Base-by-base conservation (phyloP, 805 yeast species). In the Saccharomycopsis javanensis region DNA sequence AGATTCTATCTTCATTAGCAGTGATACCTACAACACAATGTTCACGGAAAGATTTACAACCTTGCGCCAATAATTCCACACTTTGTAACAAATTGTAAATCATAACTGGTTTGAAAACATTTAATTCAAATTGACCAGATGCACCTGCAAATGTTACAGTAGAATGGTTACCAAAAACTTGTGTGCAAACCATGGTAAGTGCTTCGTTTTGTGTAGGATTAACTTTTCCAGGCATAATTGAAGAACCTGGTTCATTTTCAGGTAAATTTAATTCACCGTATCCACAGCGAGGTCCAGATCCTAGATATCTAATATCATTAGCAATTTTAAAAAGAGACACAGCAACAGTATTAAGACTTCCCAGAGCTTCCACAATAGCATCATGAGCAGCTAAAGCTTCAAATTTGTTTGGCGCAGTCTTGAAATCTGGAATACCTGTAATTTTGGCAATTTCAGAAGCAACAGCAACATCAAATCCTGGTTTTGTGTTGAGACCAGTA, bases 191-290 rank as follows among this genome's bases (percentile, higher is more conserved):
- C 96, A 94, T 95, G 64, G 98, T 94, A 71, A 94, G 77, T 55
- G 99, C 99, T 79, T 92, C 99, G 73, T 90, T 90, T 78, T 92
- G 99, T 57, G 99, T 94, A 63, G 99, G 99, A 81, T 92, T 92
- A 62, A 92, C 97, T 78, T 92, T 92, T 69, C 99, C 99, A 55
- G 99, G 99, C 99, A 92, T 92, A 74, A 92, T 92, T 28, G 97
- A 90, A 60, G 97, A 89, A 68, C 99, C 99, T 58, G 99, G 99
- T 77, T 92, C 99, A 74, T 92, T 92, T 77, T 92, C 98, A 62
- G 99, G 99, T 65, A 92, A 79, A 27, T 89, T 69, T 64, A 92
- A 82, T 76, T 94, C 99, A 57, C 97, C 97, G 75, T 94, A 94
- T 62, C 99, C 99, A 75, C 99, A 92, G 77, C 99, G 86, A 69